Evolutionary conservation across 2,329 filamentous ascomycete species (phyloP).

Genomic region (Fusarium devonianum): DNA sequence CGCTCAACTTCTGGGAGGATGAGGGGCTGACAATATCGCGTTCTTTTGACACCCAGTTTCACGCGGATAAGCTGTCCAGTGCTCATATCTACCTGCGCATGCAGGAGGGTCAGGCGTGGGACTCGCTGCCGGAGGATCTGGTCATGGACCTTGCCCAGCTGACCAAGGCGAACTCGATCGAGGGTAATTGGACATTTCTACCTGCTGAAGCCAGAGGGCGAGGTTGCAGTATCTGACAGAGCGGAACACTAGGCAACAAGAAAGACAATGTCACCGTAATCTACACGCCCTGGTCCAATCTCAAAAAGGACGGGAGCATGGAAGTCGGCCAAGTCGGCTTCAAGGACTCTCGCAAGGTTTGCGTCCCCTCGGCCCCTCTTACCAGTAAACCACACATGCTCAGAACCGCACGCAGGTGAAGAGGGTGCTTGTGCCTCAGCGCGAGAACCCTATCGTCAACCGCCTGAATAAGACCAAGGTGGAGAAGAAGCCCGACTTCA

Average conservation of each 20-base stretch:
- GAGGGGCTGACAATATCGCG: constrained; percentile 3
- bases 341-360: constrained; percentile 79
- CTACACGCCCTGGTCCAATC: constrained; percentile 97
- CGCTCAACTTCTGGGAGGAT: not conserved
- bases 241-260: constrained; percentile 76
- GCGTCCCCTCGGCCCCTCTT: not conserved
- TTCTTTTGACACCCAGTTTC: constrained; percentile 70
- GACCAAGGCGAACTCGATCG: constrained; percentile 98
- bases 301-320: constrained; percentile 96
- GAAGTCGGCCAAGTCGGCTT: constrained; percentile 94
- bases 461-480: constrained; percentile 96
- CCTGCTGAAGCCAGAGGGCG: too few relatives aligned
- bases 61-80: constrained; percentile 95
- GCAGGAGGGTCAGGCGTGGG: constrained; percentile 81
- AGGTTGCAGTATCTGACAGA: not conserved
- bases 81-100: constrained; percentile 96
- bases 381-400: not conserved
- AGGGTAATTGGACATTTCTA: constrained; percentile 63
- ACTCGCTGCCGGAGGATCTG: constrained; percentile 76
- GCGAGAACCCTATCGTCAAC: constrained; percentile 93
- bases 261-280: constrained; percentile 97
- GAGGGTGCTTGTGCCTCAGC: constrained; percentile 77
- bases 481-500: constrained; percentile 85
- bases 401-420: constrained; percentile 65
- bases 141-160: constrained; percentile 92